Evolutionary conservation across 352 stramenopile species (phyloP).

Genomic region (Phytophthora ohioensis): DNA sequence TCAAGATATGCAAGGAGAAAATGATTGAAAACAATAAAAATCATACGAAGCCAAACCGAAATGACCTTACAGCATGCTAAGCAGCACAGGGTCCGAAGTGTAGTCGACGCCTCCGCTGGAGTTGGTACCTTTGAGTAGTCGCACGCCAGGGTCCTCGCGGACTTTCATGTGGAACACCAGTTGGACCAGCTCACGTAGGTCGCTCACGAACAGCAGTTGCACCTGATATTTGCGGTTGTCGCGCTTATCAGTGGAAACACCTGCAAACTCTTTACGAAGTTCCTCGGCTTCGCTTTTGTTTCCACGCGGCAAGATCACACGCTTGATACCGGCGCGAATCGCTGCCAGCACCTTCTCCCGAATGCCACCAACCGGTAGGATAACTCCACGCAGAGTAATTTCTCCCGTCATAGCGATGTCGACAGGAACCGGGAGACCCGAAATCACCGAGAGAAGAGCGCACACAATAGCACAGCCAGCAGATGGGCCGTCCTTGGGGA

Average conservation of each 20-base stretch:
- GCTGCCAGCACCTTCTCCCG: slow-evolving; percentile 92
- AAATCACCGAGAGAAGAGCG: slow-evolving; percentile 83
- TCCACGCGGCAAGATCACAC: slow-evolving; percentile 75
- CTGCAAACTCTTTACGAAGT: slow-evolving; percentile 67
- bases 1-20: slow-evolving; percentile 21
- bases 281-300: slow-evolving; percentile 83
- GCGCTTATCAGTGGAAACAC: slow-evolving; percentile 26
- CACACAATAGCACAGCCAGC: slow-evolving; percentile 89
- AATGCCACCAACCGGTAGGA: slow-evolving; percentile 92
- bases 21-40: slow-evolving; percentile 34
- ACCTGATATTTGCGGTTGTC: slow-evolving; percentile 42
- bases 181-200: slow-evolving; percentile 70
- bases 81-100: slow-evolving; percentile 38
- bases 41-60: slow-evolving; percentile 16
- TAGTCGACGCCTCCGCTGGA: slow-evolving; percentile 31
- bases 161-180: slow-evolving; percentile 78
- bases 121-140: slow-evolving; percentile 13
- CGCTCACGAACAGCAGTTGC: slow-evolving; percentile 73
- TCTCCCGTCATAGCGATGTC: slow-evolving; percentile 92
- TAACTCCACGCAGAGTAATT: slow-evolving; percentile 87
- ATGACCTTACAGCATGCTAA: slow-evolving; percentile 59
- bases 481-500: slow-evolving; percentile 91
- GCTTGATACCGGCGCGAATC: slow-evolving; percentile 86
- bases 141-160: slow-evolving; percentile 43
- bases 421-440: slow-evolving; percentile 65